Percentiles rank a stretch among this genome's conserved stretches.
Conservation (phyloP, 208 protist genomes). For the Trypanosoma conorhini region DNA sequence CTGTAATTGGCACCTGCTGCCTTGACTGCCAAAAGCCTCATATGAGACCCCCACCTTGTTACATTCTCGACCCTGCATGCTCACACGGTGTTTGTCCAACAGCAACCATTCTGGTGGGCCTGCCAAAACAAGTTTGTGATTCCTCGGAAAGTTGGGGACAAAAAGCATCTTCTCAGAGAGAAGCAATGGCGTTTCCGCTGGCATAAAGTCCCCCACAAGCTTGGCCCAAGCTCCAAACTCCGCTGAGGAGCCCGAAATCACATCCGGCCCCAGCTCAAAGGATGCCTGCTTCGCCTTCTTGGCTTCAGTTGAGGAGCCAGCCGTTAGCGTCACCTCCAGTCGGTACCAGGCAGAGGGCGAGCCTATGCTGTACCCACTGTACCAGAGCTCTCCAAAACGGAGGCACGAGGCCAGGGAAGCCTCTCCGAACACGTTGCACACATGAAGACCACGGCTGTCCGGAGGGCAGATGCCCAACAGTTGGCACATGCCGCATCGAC, state of each 20-base stretch:
- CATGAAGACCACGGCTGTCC: constrained; percentile 45
- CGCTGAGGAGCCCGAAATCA: constrained; percentile 31
- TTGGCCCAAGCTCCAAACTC: constrained; percentile 48
- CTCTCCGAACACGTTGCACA: constrained; percentile 61
- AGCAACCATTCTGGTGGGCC: constrained; percentile 80
- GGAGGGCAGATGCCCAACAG: constrained; percentile 58
- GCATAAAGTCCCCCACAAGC: constrained; percentile 75
- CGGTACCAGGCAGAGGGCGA: constrained; percentile 55
- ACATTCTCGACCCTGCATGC: constrained; percentile 72
- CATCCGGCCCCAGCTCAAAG: constrained; percentile 57
- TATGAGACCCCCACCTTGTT: constrained; percentile 91
- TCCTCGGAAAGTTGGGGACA: constrained; percentile 40
- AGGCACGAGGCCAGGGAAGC: constrained; percentile 79
- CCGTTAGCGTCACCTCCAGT: constrained; percentile 53
- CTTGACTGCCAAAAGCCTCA: constrained; percentile 80
- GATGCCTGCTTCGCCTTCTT: constrained; percentile 5
- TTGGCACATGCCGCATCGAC: constrained; percentile 69
- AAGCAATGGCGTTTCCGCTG: constrained; percentile 51
- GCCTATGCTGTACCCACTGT: constrained; percentile 82
- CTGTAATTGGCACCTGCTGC: constrained; percentile 55
- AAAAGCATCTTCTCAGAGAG: constrained; percentile 78
- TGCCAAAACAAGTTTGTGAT: constrained; percentile 41
- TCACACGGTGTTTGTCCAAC: constrained; percentile 60
- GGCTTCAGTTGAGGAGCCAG: constrained; percentile 11
- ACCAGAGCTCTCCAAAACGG: constrained; percentile 76